phyloP scores from a whole-genome alignment of 164 flowering plant species.

The Aristolochia californica region DNA sequence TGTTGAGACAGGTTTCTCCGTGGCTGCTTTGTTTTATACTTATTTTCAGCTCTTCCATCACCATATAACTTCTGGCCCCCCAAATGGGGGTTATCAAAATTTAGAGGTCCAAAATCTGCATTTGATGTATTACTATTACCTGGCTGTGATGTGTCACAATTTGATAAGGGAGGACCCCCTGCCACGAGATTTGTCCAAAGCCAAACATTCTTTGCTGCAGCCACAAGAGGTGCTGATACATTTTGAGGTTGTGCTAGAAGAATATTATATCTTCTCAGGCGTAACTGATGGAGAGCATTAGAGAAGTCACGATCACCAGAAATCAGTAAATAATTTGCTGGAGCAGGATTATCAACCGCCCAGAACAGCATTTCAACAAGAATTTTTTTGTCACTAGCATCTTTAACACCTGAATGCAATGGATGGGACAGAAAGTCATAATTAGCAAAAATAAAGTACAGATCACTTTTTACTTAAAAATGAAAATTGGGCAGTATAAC shows the following conservation, averaged over 20 bases:
- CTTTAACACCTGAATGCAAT: slow-evolving; percentile 56
- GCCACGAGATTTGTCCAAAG: slow-evolving; percentile 72
- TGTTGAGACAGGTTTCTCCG: slow-evolving; percentile 33
- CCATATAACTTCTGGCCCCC: slow-evolving; percentile 27
- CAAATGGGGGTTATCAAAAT: slow-evolving; percentile 12
- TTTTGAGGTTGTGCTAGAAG: slow-evolving; percentile 78
- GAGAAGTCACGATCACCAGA: slow-evolving; percentile 94
- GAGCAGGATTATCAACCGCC: slow-evolving; percentile 97
- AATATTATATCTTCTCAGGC: slow-evolving; percentile 86
- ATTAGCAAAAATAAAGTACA: neutral
- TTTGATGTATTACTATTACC: slow-evolving; percentile 15
- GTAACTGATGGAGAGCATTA: slow-evolving; percentile 85
- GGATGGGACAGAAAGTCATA: neutral
- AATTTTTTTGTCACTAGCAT: slow-evolving; percentile 94
- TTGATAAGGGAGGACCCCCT: slow-evolving; percentile 57
- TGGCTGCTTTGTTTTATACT: slow-evolving; percentile 29
- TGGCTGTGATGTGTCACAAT: slow-evolving; percentile 30
- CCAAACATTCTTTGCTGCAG: slow-evolving; percentile 94
- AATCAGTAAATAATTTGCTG: slow-evolving; percentile 77
- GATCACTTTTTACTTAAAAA: neutral
- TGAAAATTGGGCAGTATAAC: neutral
- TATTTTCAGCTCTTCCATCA: slow-evolving; percentile 24
- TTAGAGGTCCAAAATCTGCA: slow-evolving; percentile 16
- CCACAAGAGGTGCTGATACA: slow-evolving; percentile 70
- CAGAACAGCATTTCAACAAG: slow-evolving; percentile 84